Base-by-base conservation (phyloP, 306 rosid species). In the Vigna unguiculata region DNA sequence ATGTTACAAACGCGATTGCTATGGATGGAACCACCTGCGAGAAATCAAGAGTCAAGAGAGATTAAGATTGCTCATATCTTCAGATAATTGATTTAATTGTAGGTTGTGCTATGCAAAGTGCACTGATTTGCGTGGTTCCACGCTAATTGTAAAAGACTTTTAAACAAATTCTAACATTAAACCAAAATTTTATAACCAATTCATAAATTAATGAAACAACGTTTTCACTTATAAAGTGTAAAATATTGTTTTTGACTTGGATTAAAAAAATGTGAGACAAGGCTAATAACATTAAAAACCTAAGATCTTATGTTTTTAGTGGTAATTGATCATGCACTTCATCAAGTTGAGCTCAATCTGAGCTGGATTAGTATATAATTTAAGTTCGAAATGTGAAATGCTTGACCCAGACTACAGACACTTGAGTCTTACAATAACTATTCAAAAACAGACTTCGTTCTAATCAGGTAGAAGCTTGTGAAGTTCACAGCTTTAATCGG, bases 11-110 rank as follows among this genome's bases (percentile, higher is more conserved):
- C 2, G 98, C 96, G 63, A 93, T 75, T 61, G 98, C 91, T 79
- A 93, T 93, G 15, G 98, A 93, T 55, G 98, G 98, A 68, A 91
- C 98, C 62, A 93, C 98, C 98, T 93, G 90, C 77, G 84, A 76
- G 63, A 87, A 24, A 77, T 68, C 57, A 74, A 74, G 36, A 57
- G 12, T 10, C 34, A 12, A 57, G 17, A 22, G 69, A 49, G 32
- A 76, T 47, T 74, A 51, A 80, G 22, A 74, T 22, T 51, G 53
- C 24, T 20, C 16, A 5, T 32, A 72, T 41, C 58, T 62, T 9
- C 40, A 76, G 54, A 36, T 51, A 43, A 76, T 52, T 16, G 49
- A 57, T 16, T 24, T 30, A 66, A 57, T 65, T 6, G 46, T 58
- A 24, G 47, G 67, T 43, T 22, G 62, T 22, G 62, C 49, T 7